Evolutionary conservation across 768 basidiomycete species (phyloP), one percentile per base, ranked within the genome.

Genomic region (Panus rudis): DNA sequence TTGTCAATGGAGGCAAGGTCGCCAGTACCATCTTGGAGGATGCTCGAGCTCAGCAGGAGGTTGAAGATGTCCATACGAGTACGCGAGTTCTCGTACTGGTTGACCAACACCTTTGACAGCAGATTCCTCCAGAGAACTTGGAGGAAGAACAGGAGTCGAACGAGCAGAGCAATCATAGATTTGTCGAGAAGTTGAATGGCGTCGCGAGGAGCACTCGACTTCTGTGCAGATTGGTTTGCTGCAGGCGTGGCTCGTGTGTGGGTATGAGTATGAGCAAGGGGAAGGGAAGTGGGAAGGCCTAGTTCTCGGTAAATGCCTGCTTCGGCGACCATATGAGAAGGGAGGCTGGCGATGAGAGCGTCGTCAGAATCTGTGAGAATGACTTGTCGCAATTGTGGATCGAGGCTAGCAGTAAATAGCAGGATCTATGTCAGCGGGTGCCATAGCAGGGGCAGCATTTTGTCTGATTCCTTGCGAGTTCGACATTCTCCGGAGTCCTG

Each of bases 101-200:
- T 94, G 50, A 91, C 83, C 26, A 99, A 79, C 2, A 96, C 83
- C 57, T 84, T 87, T 61, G 91, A 89, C 11, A 99, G 72, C 19
- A 87, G 64, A 38, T 77, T 84, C 66, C 91, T 92, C 65, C 80
- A 81, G 47, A 90, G 69, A 16, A 92, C 83, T 52, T 96, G 90
- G 3, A 96, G 96, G 74, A 92, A 96, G 73, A 99, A 99, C 16
- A 99, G 75, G 6, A 98, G 77, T 40, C 93, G 81, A 32, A 97
- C 81, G 14, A 99, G 79, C 19, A 84, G 82, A 0, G 92, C 88
- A 35, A 98, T 77, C 12, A 92, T 89, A 6, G 76, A 62, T 55
- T 89, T 94, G 59, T 99, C 96, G 34, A 99, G 75, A 2, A 99
- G 77, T 55, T 91, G 88, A 22, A 97, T 88, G 2, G 93, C 88